Evolutionary conservation across 2,329 filamentous ascomycete genomes (phyloP).

Genomic region (Colletotrichum neosansevieriae): DNA sequence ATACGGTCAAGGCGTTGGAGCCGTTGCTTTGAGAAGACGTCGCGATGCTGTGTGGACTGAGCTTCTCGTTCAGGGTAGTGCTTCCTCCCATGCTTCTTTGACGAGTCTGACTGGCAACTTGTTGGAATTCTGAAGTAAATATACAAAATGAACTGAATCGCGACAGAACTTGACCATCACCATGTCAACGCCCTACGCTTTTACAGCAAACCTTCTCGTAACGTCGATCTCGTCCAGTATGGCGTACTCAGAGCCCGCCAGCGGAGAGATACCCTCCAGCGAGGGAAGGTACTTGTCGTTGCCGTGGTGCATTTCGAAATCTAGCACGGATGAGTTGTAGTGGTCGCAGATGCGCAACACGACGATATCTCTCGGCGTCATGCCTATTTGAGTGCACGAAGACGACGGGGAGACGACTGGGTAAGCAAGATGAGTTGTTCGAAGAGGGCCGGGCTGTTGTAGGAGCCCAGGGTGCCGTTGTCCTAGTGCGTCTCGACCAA

Average conservation of each 20-base stretch:
- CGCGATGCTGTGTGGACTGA: too few relatives aligned
- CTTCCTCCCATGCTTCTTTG: too few relatives aligned
- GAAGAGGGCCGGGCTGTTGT: slow-evolving; percentile 39
- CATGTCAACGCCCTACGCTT: too few relatives aligned
- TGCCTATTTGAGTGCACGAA: slow-evolving; percentile 63
- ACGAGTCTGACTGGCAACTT: too few relatives aligned
- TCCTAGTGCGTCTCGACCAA: not conserved
- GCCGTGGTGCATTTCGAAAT: slow-evolving; percentile 69
- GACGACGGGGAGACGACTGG: slow-evolving; percentile 57
- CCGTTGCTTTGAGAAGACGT: not conserved
- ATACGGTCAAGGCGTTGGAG: slow-evolving; percentile 2
- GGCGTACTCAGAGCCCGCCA: too few relatives aligned
- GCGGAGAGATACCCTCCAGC: slow-evolving; percentile 29
- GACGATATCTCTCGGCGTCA: slow-evolving; percentile 52
- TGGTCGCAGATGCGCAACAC: slow-evolving; percentile 62
- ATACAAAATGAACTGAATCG: too few relatives aligned
- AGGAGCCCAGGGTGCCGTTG: not conserved
- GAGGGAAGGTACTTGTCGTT: slow-evolving; percentile 58
- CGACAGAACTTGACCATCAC: too few relatives aligned
- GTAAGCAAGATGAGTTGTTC: slow-evolving; percentile 54
- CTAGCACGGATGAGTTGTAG: slow-evolving; percentile 67
- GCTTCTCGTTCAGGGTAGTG: too few relatives aligned
- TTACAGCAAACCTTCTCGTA: too few relatives aligned
- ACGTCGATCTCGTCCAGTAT: too few relatives aligned
- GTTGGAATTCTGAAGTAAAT: too few relatives aligned